phyloP scores from a whole-genome alignment of 2,329 filamentous ascomycete species.

The Peltaster fructicola region DNA sequence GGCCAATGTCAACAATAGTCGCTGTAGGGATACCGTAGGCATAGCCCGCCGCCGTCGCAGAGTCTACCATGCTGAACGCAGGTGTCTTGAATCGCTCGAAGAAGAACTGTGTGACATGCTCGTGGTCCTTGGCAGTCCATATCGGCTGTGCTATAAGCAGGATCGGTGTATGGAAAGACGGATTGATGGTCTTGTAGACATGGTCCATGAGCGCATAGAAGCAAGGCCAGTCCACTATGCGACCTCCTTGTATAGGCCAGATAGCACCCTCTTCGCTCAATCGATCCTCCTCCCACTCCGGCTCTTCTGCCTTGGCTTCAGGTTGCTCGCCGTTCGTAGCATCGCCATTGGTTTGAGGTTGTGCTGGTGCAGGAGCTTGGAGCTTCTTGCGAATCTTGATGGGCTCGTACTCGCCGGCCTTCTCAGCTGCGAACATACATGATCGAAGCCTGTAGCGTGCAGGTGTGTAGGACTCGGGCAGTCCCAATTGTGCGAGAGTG shows the following conservation, averaged over 20 bases:
- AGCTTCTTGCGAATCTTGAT: constrained; percentile 49
- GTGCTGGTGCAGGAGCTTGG: constrained; percentile 8
- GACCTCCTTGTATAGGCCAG: constrained; percentile 67
- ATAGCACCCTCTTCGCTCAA: constrained; percentile 77
- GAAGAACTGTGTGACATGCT: constrained; percentile 78
- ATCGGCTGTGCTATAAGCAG: constrained; percentile 76
- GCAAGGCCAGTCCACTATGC: constrained; percentile 76
- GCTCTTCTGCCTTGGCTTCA: constrained; percentile 36
- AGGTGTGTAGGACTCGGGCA: constrained; percentile 78
- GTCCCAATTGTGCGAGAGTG: constrained; percentile 78
- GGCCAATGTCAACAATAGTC: constrained; percentile 80
- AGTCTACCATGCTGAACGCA: constrained; percentile 77
- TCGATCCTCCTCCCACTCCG: constrained; percentile 72
- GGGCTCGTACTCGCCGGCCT: constrained; percentile 64
- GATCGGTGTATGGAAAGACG: constrained; percentile 85
- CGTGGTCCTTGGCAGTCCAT: constrained; percentile 78
- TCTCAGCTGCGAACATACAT: constrained; percentile 74
- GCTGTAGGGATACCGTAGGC: constrained; percentile 70
- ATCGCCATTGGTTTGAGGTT: constrained; percentile 4
- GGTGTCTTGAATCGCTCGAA: constrained; percentile 97
- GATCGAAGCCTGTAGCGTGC: constrained; percentile 75
- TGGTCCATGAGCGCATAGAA: constrained; percentile 89
- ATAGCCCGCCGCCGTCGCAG: constrained; percentile 61
- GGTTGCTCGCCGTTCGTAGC: constrained; percentile 14
- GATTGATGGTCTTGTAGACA: constrained; percentile 74